Evolutionary conservation across 495 filamentous ascomycete species (phyloP).

Genomic region (Venustampulla echinocandica): DNA sequence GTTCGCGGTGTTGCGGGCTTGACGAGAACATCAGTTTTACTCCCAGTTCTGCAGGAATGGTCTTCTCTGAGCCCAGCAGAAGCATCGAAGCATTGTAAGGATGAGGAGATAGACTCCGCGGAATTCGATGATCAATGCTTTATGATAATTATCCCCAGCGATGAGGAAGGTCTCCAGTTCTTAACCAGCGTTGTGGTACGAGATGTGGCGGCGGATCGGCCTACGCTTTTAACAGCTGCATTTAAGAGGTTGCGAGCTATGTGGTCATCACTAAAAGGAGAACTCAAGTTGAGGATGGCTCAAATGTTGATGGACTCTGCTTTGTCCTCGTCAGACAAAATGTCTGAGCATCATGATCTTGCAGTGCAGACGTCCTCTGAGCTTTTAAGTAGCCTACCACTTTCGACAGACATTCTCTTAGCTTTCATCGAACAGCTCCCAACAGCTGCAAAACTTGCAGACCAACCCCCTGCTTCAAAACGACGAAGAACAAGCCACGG

Average conservation of each 20-base stretch:
- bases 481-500: conserved; percentile 64
- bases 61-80: conserved; percentile 34
- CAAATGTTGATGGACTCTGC: conserved; percentile 42
- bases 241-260: conserved; percentile 57
- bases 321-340: conserved; percentile 1
- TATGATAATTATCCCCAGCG: conserved; percentile 54
- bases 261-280: conserved; percentile 62
- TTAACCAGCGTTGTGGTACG: conserved; percentile 47
- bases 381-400: conserved; percentile 54
- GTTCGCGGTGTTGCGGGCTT: conserved; percentile 57
- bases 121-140: conserved; percentile 53
- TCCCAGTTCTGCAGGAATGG: conserved; percentile 64
- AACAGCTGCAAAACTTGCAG: conserved; percentile 51
- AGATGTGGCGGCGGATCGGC: conserved; percentile 32
- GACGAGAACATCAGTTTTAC: conserved; percentile 58
- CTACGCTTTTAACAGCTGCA: conserved; percentile 47
- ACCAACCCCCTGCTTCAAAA: conserved; percentile 59
- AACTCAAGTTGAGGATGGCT: conserved; percentile 49
- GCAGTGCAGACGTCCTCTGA: conserved; percentile 49
- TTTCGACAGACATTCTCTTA: conserved; percentile 61
- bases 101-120: conserved; percentile 51
- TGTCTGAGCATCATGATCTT: conserved; percentile 15
- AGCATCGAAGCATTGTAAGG: conserved; percentile 26
- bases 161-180: conserved; percentile 54
- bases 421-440: conserved; percentile 62